Evolutionary conservation across 768 basidiomycete species (phyloP), one percentile per base, ranked within the genome.

Genomic region (Gymnopilus junonius): DNA sequence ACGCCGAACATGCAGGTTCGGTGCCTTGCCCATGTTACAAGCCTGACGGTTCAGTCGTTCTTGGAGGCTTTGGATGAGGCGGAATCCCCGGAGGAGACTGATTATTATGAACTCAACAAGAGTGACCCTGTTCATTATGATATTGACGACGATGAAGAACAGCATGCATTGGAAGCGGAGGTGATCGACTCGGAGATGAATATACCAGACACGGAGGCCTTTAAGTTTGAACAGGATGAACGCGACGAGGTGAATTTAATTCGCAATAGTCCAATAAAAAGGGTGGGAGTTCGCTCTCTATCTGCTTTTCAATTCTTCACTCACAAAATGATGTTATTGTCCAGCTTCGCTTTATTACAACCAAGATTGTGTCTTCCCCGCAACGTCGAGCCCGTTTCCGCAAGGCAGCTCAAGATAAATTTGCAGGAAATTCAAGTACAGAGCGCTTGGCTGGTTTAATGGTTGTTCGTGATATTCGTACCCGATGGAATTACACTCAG

Each of bases 401-500:
- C 1, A 65, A 68, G 27, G 55, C 64, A 34, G 46, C 67, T 8
- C 42, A 55, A 14, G 29, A 58, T 11, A 61, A 65, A 35, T 71
- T 71, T 59, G 53, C 57, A n/a, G 37, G 34, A 8, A 32, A 21
- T 25, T 54, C 51, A 7, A 8, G 8, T 20, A 42, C 59, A 5
- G 34, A 27, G 6, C 45, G 35, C 3, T 59, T 63, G n/a, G 63
- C 57, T 15, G 32, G 37, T 21, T 63, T 77, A 7, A 72, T 74
- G 70, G 73, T 74, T 10, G 67, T 78, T 6, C 67, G 69, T 4
- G 76, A 80, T 67, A 70, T 79, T 29, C 55, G 51, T 2, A 79
- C 74, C 0, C 58, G 74, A 7, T 78, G 76, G 78, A 76, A 77
- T 58, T 78, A 67, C 27, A 78, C 74, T 15, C 72, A 79, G 56